These are phyloP conservation scores for Pilasporangium apinafurcum DNA, from an alignment of 352 stramenopile genomes.

Conservation along the genomic window DNA sequence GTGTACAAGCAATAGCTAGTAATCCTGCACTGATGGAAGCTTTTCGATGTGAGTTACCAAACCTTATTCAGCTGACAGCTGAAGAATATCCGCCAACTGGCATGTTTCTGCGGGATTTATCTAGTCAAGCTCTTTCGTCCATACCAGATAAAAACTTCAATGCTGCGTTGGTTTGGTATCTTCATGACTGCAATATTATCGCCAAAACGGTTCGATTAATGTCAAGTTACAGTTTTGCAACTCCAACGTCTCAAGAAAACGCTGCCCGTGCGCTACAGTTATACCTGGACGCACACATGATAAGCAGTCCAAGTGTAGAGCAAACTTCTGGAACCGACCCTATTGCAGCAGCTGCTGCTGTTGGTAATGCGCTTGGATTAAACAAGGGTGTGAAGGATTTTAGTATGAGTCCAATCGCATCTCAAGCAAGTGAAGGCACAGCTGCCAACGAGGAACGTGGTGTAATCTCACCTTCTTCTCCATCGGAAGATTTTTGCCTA, in stretches of 20 bases:
- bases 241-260: constrained; percentile 17
- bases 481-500: constrained; percentile 19
- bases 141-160: constrained; percentile 63
- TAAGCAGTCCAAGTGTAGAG: not conserved
- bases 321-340: not conserved
- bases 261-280: constrained; percentile 25
- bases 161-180: constrained; percentile 65
- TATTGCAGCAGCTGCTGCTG: constrained; percentile 28
- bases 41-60: constrained; percentile 66
- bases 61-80: constrained; percentile 47
- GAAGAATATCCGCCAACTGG: constrained; percentile 52
- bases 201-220: constrained; percentile 41
- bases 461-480: not conserved
- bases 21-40: constrained; percentile 46
- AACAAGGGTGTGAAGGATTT: too few species aligned
- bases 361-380: constrained; percentile 62
- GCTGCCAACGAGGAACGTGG: not conserved
- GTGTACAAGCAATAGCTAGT: constrained; percentile 45
- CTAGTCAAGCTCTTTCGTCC: constrained; percentile 29
- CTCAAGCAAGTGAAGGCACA: too few species aligned
- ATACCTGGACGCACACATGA: constrained; percentile 8
- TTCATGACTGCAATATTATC: constrained; percentile 58
- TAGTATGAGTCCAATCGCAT: too few species aligned
- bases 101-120: constrained; percentile 41
- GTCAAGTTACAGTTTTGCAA: constrained; percentile 23